Percentiles rank a stretch among this genome's conserved stretches.
Evolutionary conservation across 2,329 filamentous ascomycete species (phyloP).

Genomic region (Hypoxylon sp.): DNA sequence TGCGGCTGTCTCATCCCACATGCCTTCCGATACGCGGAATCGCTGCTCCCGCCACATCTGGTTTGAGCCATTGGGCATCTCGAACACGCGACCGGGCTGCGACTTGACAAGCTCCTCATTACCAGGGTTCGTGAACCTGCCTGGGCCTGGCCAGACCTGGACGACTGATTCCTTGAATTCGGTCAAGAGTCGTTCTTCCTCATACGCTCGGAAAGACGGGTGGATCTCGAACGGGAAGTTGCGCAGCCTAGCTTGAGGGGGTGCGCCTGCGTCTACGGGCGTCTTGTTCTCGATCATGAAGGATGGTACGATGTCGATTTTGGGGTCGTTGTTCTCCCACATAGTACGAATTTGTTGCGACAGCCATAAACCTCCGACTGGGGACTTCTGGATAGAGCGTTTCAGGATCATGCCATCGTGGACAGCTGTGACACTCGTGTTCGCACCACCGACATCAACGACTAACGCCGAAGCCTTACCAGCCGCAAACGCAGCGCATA

Average conservation of each 20-base stretch:
- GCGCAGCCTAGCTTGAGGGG: slow-evolving; percentile 81
- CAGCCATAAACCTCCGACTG: slow-evolving; percentile 89
- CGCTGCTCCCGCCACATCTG: slow-evolving; percentile 93
- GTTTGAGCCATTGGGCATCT: slow-evolving; percentile 97
- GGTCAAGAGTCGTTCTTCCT: slow-evolving; percentile 93
- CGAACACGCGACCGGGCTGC: slow-evolving; percentile 87
- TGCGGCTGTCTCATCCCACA: slow-evolving; percentile 89
- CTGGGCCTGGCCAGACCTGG: slow-evolving; percentile 89
- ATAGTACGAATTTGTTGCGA: slow-evolving; percentile 88
- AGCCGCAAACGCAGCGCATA: slow-evolving; percentile 90
- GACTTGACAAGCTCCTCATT: slow-evolving; percentile 83
- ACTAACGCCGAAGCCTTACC: slow-evolving; percentile 95
- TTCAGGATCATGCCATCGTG: slow-evolving; percentile 96
- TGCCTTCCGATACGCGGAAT: slow-evolving; percentile 86
- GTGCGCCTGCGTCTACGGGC: slow-evolving; percentile 86
- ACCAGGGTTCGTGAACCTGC: slow-evolving; percentile 72
- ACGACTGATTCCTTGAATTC: slow-evolving; percentile 99
- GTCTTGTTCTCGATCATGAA: slow-evolving; percentile 91
- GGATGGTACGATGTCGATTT: slow-evolving; percentile 83
- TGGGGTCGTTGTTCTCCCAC: slow-evolving; percentile 77
- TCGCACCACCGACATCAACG: slow-evolving; percentile 90
- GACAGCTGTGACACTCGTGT: slow-evolving; percentile 89
- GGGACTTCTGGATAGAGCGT: slow-evolving; percentile 88
- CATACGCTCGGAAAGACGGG: slow-evolving; percentile 82
- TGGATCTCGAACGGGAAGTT: slow-evolving; percentile 74